Conservation (phyloP, 2,329 filamentous ascomycete genomes). For the Alternaria ventricosa region DNA sequence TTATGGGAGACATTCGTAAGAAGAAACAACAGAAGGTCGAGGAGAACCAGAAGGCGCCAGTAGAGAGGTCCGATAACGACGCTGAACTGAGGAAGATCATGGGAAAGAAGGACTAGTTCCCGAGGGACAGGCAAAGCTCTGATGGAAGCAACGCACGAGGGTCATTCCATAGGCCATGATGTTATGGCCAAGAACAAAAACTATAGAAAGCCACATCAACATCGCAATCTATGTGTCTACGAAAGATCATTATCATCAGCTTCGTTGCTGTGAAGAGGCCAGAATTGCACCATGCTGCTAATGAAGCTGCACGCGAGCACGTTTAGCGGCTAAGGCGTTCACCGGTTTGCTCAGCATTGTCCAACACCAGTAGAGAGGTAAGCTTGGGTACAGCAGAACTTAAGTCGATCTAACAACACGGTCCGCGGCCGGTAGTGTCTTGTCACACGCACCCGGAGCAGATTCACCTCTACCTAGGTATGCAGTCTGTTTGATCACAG, state of each 20-base stretch:
- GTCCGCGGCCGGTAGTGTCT: conserved; percentile 33
- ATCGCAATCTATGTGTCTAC: neutral
- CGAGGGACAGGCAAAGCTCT: neutral
- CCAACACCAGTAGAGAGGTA: neutral
- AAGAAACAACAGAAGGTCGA: conserved; percentile 33
- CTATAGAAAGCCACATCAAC: neutral
- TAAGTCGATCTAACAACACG: neutral
- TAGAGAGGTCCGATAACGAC: conserved; percentile 46
- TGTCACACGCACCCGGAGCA: conserved; percentile 12
- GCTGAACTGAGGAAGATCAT: conserved; percentile 48
- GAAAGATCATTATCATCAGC: neutral
- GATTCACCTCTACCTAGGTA: neutral
- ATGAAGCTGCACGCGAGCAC: neutral
- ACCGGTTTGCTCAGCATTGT: neutral
- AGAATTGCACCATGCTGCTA: neutral
- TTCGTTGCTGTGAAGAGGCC: neutral
- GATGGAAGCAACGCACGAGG: neutral
- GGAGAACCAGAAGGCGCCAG: conserved; percentile 33
- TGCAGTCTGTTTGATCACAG: conserved; percentile 1
- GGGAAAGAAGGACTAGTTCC: conserved; percentile 38
- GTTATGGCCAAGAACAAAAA: neutral
- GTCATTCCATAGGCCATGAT: neutral
- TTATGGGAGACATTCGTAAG: conserved; percentile 43
- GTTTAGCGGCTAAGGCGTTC: neutral
- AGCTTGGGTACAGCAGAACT: conserved; percentile 1